Evolutionary conservation across 73 alveolate genomes (phyloP).

Genomic region (Halteria grandinella): DNA sequence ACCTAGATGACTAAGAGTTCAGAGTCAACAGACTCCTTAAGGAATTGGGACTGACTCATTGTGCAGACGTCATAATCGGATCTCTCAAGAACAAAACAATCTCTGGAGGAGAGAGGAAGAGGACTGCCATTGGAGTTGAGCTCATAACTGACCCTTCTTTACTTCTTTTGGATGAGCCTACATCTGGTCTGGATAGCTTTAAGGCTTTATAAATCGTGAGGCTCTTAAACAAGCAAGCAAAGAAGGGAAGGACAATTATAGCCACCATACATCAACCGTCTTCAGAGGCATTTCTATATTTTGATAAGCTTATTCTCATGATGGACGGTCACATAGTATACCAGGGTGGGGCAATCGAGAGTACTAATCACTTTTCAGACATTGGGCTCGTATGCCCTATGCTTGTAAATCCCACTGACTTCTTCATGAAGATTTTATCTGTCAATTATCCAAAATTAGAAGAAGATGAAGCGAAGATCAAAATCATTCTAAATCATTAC

Average conservation of each 20-base stretch:
- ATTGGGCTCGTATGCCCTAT: constrained; percentile 71
- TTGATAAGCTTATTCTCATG: constrained; percentile 39
- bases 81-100: constrained; percentile 3
- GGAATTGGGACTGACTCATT: constrained; percentile 40
- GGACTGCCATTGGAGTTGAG: constrained; percentile 66
- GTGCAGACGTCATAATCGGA: constrained; percentile 56
- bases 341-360: constrained; percentile 56
- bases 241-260: constrained; percentile 59
- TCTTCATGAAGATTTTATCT: constrained; percentile 24
- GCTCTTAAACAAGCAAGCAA: constrained; percentile 6
- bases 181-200: constrained; percentile 65
- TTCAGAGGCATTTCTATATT: constrained; percentile 50
- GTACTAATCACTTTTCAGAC: constrained; percentile 43
- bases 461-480: constrained; percentile 4
- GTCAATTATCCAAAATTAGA: constrained; percentile 1
- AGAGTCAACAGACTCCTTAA: constrained; percentile 59
- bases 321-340: constrained; percentile 67
- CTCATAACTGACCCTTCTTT: constrained; percentile 58
- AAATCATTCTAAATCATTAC: no score
- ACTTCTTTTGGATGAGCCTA: constrained; percentile 63
- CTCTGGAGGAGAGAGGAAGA: constrained; percentile 64
- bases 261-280: constrained; percentile 80
- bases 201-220: constrained; percentile 26
- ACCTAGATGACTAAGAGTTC: constrained; percentile 31
- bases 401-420: constrained; percentile 76